Percentiles rank a stretch among this genome's conserved stretches.
Evolutionary conservation across 2,329 filamentous ascomycete genomes (phyloP).

Genomic region (Hymenoscyphus occultus): DNA sequence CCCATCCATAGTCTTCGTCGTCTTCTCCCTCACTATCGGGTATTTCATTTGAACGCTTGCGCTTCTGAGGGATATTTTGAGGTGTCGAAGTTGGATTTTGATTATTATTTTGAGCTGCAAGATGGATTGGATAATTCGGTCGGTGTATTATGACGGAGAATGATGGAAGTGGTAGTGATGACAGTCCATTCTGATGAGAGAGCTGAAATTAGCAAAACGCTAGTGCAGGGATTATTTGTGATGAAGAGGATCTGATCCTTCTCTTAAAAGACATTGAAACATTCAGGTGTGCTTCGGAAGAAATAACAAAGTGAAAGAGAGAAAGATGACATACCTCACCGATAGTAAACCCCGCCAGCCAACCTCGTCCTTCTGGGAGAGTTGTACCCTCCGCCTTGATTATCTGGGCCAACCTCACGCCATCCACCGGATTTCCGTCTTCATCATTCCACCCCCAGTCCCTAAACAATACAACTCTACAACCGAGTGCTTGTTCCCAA

Average conservation of each 20-base stretch:
- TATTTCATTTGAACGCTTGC: constrained; percentile 60
- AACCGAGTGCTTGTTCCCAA: constrained; percentile 78
- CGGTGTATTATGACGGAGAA: constrained; percentile 8
- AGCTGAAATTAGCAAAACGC: background rate
- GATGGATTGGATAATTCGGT: background rate
- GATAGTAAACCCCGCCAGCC: constrained; percentile 30
- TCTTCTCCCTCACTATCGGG: constrained; percentile 57
- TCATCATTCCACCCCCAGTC: constrained; percentile 62
- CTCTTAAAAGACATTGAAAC: no score
- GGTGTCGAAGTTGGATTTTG: constrained; percentile 14
- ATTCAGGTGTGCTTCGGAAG: no score
- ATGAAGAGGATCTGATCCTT: no score
- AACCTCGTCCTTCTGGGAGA: constrained; percentile 27
- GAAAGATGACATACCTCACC: constrained; percentile 22
- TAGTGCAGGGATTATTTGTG: no score
- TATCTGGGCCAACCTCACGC: constrained; percentile 59
- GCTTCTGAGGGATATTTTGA: constrained; percentile 49
- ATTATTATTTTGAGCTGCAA: constrained; percentile 1
- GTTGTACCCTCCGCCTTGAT: constrained; percentile 58
- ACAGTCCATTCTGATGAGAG: constrained; percentile 19
- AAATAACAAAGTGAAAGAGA: background rate
- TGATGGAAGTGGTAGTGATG: constrained; percentile 14
- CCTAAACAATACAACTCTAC: constrained; percentile 72
- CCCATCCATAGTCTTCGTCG: constrained; percentile 72
- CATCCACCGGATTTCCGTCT: constrained; percentile 46